phyloP scores from a whole-genome alignment of 2,329 filamentous ascomycete genomes.

The Penicillium griseofulvum region DNA sequence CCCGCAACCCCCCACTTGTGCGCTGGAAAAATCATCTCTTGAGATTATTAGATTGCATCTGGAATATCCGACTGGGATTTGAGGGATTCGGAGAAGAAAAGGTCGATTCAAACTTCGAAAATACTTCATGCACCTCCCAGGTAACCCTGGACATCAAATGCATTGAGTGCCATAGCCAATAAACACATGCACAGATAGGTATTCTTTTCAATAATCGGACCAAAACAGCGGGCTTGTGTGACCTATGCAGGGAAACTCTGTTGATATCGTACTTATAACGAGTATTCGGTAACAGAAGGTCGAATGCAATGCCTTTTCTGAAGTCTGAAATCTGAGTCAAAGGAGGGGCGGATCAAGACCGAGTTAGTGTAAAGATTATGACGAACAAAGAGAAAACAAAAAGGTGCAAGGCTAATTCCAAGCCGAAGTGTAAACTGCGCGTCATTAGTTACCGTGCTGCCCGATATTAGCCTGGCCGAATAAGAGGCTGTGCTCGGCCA shows the following conservation, averaged over 20 bases:
- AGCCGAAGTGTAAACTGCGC: constrained; percentile 11
- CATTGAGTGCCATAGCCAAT: background rate
- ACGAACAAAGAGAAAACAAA: constrained; percentile 3
- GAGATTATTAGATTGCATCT: no score
- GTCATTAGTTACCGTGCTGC: constrained; percentile 20
- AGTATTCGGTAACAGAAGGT: background rate
- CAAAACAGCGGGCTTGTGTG: constrained; percentile 15
- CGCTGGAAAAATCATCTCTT: constrained; percentile 6
- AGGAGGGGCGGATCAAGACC: constrained; percentile 17
- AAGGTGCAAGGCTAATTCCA: background rate
- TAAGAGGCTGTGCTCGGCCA: background rate
- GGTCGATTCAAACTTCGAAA: background rate
- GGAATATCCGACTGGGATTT: background rate
- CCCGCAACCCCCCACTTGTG: constrained; percentile 23
- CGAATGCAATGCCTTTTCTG: background rate
- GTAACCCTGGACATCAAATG: background rate
- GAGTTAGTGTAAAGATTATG: constrained; percentile 14
- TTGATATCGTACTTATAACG: background rate
- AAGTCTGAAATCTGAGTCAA: background rate
- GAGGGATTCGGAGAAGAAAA: background rate
- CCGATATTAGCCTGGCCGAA: constrained; percentile 14
- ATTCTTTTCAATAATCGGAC: constrained; percentile 5
- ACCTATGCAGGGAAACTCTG: constrained; percentile 11
- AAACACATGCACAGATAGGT: background rate
- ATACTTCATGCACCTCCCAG: background rate